These are phyloP conservation scores for Penicillium hordei DNA, from an alignment of 2,329 filamentous ascomycete genomes.

Conservation along the genomic window DNA sequence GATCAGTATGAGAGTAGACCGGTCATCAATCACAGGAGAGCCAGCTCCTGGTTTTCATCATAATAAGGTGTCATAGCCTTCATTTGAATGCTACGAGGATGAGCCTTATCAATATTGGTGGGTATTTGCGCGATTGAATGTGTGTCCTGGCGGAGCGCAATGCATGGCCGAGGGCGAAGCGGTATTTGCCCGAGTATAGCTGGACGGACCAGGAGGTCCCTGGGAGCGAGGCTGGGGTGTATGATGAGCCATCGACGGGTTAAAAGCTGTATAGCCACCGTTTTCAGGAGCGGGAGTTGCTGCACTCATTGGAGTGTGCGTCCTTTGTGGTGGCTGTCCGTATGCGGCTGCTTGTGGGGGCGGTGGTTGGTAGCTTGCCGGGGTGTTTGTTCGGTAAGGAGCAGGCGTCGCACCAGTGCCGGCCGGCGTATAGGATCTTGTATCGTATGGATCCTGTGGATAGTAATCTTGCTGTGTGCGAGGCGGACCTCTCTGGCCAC, in stretches of 20 bases:
- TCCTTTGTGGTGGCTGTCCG: slow-evolving; percentile 11
- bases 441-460: slow-evolving; percentile 3
- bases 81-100: neutral
- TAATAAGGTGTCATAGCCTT: slow-evolving; percentile 11
- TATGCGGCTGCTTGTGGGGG: slow-evolving; percentile 6
- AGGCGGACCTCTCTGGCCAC: neutral
- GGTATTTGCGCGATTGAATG: slow-evolving; percentile 26
- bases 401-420: slow-evolving; percentile 7
- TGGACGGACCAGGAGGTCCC: slow-evolving; percentile 13
- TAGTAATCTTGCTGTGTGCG: slow-evolving; percentile 2
- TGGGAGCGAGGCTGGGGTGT: slow-evolving; percentile 10
- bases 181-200: slow-evolving; percentile 22
- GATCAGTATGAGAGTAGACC: slow-evolving; percentile 17
- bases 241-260: slow-evolving; percentile 16
- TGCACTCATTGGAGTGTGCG: slow-evolving; percentile 16
- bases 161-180: slow-evolving; percentile 26
- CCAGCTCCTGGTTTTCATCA: slow-evolving; percentile 29
- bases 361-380: slow-evolving; percentile 17
- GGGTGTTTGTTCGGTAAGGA: slow-evolving; percentile 15
- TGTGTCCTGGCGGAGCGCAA: slow-evolving; percentile 20
- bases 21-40: slow-evolving; percentile 28
- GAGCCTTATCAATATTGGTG: slow-evolving; percentile 18
- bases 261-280: slow-evolving; percentile 25
- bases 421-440: slow-evolving; percentile 13
- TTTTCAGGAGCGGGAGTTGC: slow-evolving; percentile 13